Conservation (phyloP, 441 rosid species). For the Erodium chrysanthum region DNA sequence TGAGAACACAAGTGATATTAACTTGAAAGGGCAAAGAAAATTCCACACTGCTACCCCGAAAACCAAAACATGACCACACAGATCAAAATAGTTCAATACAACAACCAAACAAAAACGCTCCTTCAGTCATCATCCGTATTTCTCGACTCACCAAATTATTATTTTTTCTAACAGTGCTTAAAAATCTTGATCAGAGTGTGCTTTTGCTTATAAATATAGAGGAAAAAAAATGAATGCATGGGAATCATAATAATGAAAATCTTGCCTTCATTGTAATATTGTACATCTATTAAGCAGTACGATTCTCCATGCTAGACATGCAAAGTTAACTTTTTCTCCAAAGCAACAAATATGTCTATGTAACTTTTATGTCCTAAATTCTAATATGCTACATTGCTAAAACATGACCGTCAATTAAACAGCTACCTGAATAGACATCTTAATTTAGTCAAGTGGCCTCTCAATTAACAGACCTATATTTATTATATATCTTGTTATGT, state of each 20-base stretch:
- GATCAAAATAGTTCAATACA: no score
- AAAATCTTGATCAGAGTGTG: no score
- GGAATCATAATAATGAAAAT: not conserved
- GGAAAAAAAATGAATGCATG: not conserved
- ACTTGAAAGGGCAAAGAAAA: not conserved
- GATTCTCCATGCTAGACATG: not conserved
- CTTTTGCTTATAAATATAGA: not conserved
- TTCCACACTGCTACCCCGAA: constrained; percentile 1
- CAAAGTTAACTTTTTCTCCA: not conserved
- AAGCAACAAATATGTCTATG: not conserved
- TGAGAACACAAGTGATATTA: not conserved
- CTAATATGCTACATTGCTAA: no score
- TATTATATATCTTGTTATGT: not conserved
- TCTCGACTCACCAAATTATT: no score
- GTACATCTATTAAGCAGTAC: not conserved
- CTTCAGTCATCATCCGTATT: no score
- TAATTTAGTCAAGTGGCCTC: not conserved
- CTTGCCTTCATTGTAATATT: not conserved
- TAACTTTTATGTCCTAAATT: not conserved
- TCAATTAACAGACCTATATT: constrained; percentile 8
- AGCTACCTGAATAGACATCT: not conserved
- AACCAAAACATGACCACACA: not conserved
- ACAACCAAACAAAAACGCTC: no score
- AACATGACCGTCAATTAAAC: not conserved
- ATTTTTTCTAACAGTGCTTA: no score